A percentile compares a stretch with the other conserved stretches of the same genome.
phyloP scores from a whole-genome alignment of 2,329 filamentous ascomycete species.

The Fusarium mundagurra region DNA sequence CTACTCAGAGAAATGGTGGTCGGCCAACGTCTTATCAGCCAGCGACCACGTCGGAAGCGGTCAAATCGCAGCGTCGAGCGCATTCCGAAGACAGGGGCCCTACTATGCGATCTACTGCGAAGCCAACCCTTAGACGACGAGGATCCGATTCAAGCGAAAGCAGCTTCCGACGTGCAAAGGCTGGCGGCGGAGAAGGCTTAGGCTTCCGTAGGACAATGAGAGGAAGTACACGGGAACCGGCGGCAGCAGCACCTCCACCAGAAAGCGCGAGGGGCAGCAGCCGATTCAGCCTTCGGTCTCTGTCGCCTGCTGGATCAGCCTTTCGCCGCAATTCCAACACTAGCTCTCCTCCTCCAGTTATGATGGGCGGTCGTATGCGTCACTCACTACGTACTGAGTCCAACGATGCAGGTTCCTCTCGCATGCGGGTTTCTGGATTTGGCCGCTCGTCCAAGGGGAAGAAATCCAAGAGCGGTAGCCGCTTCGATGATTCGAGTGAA shows the following conservation, averaged over 20 bases:
- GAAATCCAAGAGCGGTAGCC: slow-evolving; percentile 59
- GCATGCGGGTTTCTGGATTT: slow-evolving; percentile 56
- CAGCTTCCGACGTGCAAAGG: slow-evolving; percentile 78
- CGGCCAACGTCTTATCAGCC: slow-evolving; percentile 48
- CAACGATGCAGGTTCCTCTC: slow-evolving; percentile 49
- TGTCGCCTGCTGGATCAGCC: slow-evolving; percentile 72
- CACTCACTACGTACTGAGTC: slow-evolving; percentile 57
- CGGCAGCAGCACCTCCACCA: slow-evolving; percentile 34
- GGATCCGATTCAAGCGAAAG: slow-evolving; percentile 78
- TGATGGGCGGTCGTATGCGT: slow-evolving; percentile 54
- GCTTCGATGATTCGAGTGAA: slow-evolving; percentile 79
- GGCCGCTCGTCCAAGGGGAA: slow-evolving; percentile 49
- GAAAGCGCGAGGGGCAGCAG: slow-evolving; percentile 53
- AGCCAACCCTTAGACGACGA: slow-evolving; percentile 58
- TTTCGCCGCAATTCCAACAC: slow-evolving; percentile 55
- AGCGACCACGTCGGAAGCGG: slow-evolving; percentile 13
- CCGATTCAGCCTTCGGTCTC: slow-evolving; percentile 75
- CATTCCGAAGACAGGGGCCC: slow-evolving; percentile 39
- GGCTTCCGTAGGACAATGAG: slow-evolving; percentile 82
- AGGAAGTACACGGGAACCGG: slow-evolving; percentile 37
- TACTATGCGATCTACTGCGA: slow-evolving; percentile 34
- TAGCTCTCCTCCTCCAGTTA: slow-evolving; percentile 50
- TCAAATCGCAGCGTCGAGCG: slow-evolving; percentile 37
- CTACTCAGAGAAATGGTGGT: slow-evolving; percentile 6
- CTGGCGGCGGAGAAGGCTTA: slow-evolving; percentile 58